Evolutionary conservation across 2,329 filamentous ascomycete genomes (phyloP).

Genomic region (Orbilia quercus): DNA sequence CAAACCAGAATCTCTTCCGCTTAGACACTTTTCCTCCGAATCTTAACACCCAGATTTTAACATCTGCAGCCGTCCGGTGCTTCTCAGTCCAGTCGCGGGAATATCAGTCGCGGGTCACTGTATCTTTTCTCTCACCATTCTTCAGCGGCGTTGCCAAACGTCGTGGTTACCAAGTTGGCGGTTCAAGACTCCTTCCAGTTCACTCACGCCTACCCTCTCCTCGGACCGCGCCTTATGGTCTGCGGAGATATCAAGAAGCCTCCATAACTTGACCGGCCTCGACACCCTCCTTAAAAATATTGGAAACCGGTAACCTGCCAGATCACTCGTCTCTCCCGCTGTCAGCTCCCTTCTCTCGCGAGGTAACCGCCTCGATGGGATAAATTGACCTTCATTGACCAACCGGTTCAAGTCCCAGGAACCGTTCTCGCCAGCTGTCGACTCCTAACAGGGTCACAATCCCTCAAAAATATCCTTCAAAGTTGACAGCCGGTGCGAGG

Average conservation of each 20-base stretch:
- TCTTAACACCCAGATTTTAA: constrained; percentile 4
- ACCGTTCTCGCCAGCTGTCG: constrained; percentile 23
- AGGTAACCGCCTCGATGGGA: constrained; percentile 53
- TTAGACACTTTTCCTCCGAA: not conserved
- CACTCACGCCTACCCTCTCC: constrained; percentile 55
- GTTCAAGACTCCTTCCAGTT: constrained; percentile 52
- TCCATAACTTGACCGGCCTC: constrained; percentile 46
- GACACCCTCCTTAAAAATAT: constrained; percentile 11
- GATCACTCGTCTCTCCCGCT: constrained; percentile 8
- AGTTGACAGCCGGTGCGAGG: constrained; percentile 54
- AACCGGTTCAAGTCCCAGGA: constrained; percentile 43
- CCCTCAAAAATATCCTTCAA: constrained; percentile 43
- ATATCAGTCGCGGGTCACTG: constrained; percentile 47
- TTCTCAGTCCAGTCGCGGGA: constrained; percentile 36
- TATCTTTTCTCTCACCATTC: constrained; percentile 25
- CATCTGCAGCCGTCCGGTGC: constrained; percentile 29
- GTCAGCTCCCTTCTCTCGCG: constrained; percentile 24
- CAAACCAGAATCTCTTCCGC: not conserved
- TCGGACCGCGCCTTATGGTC: constrained; percentile 55
- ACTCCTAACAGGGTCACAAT: constrained; percentile 39
- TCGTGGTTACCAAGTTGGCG: constrained; percentile 57
- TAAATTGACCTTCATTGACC: constrained; percentile 37
- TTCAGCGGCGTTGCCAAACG: constrained; percentile 54
- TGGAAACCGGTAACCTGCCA: not conserved
- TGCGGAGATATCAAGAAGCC: constrained; percentile 55